phyloP scores from a whole-genome alignment of 2,329 filamentous ascomycete genomes.

The Graphiopsis chlorocephala region DNA sequence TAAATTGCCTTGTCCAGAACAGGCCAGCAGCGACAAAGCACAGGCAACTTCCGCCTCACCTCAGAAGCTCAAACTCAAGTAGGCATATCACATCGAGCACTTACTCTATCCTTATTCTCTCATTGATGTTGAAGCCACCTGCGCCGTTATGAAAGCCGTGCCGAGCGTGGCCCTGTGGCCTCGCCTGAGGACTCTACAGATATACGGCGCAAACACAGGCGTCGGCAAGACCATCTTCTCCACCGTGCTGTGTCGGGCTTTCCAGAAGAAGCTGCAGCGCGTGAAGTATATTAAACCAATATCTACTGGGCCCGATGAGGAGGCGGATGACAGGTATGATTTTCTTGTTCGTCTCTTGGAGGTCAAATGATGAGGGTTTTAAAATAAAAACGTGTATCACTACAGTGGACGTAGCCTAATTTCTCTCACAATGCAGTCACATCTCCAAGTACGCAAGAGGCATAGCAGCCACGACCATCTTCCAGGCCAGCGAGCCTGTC shows the following conservation, averaged over 20 bases:
- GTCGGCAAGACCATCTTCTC: slow-evolving; percentile 83
- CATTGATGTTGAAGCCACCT: not conserved
- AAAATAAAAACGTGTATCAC: not conserved
- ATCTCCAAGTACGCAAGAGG: slow-evolving; percentile 57
- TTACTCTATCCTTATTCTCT: not conserved
- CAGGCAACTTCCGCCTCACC: not conserved
- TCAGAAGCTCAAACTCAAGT: not conserved
- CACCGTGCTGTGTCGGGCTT: slow-evolving; percentile 66
- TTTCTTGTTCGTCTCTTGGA: not conserved
- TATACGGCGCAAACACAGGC: slow-evolving; percentile 81
- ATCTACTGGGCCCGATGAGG: slow-evolving; percentile 67
- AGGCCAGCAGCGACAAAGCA: slow-evolving; percentile 6
- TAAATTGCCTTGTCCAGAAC: slow-evolving; percentile 3
- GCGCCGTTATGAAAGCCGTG: slow-evolving; percentile 45
- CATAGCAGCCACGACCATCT: slow-evolving; percentile 60
- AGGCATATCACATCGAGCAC: not conserved
- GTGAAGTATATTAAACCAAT: slow-evolving; percentile 76
- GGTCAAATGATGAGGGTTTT: not conserved
- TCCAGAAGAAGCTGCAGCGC: slow-evolving; percentile 49
- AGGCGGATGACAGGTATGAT: slow-evolving; percentile 66
- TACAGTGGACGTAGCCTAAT: not conserved
- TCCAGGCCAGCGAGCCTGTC: slow-evolving; percentile 69
- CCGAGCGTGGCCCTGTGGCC: slow-evolving; percentile 63
- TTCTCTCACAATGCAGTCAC: slow-evolving; percentile 54
- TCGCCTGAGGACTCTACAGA: slow-evolving; percentile 65